Base-by-base conservation (phyloP, 441 rosid species). In the Capsella rubella region DNA sequence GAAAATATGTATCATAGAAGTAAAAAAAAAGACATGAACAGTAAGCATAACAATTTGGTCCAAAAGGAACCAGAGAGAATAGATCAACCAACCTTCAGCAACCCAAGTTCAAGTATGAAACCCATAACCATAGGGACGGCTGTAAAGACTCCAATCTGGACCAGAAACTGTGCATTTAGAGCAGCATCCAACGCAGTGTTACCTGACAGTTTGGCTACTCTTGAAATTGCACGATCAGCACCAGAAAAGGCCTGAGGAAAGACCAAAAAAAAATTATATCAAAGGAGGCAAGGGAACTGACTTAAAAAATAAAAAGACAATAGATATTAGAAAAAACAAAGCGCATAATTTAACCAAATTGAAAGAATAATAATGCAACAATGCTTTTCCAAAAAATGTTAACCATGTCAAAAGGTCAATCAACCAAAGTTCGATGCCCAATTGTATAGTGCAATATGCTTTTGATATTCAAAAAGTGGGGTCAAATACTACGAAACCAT, bases 101-200 rank as follows among this genome's bases (percentile, higher is more conserved):
- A 87, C 50, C 99, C 99, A 78, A 71, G 59, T 82, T 95, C 99
- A 81, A 95, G 97, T 75, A 95, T 89, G 85, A 95, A 95, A 62
- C 99, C 99, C 97, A 95, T 89, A 75, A 95, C 78, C 99, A 95
- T 95, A 55, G 99, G 99, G 54, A 95, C 92, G 4, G 99, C 99
- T n/a, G 99, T 95, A 78, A 95, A 95, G 84, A 95, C 71, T 73
- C 99, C 99, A 69, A 95, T 95, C 85, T 95, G 99, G 76, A 92
- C 93, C 87, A 95, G 83, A 84, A 95, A 95, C 78, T 95, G 99
- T 32, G 97, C 83, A 84, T 95, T 95, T 72, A 95, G 76, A 74
- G 84, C 99, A 32, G 99, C 90, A 86, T 95, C 87, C 81, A 95
- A 78, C 25, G 99, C 95, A 67, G 90, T 88, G 81, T 92, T 95